Base-by-base conservation (phyloP, 495 filamentous ascomycete genomes). In the Trypethelium eluteriae region DNA sequence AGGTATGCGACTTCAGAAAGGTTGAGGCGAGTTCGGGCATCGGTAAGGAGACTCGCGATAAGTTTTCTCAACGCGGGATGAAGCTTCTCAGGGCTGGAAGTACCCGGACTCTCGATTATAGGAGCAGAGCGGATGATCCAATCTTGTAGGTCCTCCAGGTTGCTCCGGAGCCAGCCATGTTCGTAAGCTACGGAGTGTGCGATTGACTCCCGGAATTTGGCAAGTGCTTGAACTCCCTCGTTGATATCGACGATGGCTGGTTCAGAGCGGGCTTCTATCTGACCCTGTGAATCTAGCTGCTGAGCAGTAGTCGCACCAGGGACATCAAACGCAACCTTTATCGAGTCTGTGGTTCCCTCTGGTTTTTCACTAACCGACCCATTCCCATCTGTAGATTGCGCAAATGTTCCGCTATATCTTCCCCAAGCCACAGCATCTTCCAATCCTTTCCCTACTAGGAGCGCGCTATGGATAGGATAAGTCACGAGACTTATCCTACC, bases 401-500 rank as follows among this genome's bases (percentile, higher is more conserved):
- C 66, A 35, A 72, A 50, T 10, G 14, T 59, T 32, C 32, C 53
- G 14, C 32, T 70, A 65, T 81, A 74, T 3, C 76, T 74, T 63
- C 83, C 80, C 65, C 85, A 83, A 12, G 80, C 77, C 10, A 84
- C 74, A 1, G 85, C 69, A 7, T 81, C 82, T 25, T 83, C 78
- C 25, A 86, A 71, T 0, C 91, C 93, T 50, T 88, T 82, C 2
- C 85, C 86, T 39, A 95, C 85, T 14, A 97, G 68, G 35, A 98
- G 75, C 10, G 88, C 84, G 74, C 88, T 89, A 70, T 98, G 94
- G 16, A 96, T 91, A 0, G 94, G 93, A 64, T 92, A 91, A 10
- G 86, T 85, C 11, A 96, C 79, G 46, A 87, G 76, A 34, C 83
- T 83, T 59, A 84, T 79, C 65, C 82, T 82, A 16, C 85, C 86